phyloP scores from a whole-genome alignment of 495 filamentous ascomycete species.

The Cenococcum geophilum region DNA sequence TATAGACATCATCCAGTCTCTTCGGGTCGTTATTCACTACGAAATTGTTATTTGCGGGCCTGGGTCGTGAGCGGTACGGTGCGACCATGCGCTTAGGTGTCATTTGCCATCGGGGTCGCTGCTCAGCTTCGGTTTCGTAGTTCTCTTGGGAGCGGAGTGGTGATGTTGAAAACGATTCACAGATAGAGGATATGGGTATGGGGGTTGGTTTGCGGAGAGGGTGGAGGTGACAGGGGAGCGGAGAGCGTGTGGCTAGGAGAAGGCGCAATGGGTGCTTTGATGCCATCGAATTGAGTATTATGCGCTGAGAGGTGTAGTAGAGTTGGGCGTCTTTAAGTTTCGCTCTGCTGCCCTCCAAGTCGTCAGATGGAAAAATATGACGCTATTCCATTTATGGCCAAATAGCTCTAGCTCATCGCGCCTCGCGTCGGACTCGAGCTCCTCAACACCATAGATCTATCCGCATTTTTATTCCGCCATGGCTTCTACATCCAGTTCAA shows the following conservation, averaged over 20 bases:
- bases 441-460: not conserved
- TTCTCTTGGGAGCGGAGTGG: slow-evolving; percentile 15
- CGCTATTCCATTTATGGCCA: too few species aligned
- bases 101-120: slow-evolving; percentile 69
- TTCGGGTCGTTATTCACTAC: slow-evolving; percentile 66
- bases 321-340: too few species aligned
- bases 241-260: too few species aligned
- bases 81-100: slow-evolving; percentile 73
- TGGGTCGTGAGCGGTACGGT: slow-evolving; percentile 46
- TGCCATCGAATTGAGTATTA: too few species aligned
- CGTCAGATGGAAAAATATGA: too few species aligned
- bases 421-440: slow-evolving; percentile 3
- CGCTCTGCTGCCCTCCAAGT: too few species aligned
- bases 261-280: too few species aligned
- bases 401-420: not conserved
- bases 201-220: not conserved
- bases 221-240: not conserved
- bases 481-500: slow-evolving; percentile 1
- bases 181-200: not conserved
- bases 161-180: slow-evolving; percentile 22
- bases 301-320: too few species aligned
- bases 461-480: not conserved
- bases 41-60: slow-evolving; percentile 47
- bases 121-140: slow-evolving; percentile 37
- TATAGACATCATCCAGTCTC: slow-evolving; percentile 68